Evolutionary conservation across 768 basidiomycete genomes (phyloP).

Genomic region (Collybiopsis luxurians): DNA sequence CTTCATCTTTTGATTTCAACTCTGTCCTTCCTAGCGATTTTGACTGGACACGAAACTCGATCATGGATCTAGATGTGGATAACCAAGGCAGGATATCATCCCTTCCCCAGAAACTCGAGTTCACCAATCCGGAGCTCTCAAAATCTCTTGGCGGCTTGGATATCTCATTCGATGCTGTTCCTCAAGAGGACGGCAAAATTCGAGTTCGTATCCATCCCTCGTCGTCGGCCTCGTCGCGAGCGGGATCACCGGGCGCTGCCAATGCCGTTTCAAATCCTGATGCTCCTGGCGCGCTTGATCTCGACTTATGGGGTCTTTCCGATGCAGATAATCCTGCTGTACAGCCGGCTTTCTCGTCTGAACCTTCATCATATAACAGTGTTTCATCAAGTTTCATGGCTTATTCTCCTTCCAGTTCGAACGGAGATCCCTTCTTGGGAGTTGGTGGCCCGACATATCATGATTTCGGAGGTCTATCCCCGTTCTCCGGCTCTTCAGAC

Average conservation of each 20-base stretch:
- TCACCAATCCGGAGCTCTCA: conserved; percentile 46
- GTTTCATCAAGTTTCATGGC: conserved; percentile 13
- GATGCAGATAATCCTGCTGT: neutral
- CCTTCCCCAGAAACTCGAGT: conserved; percentile 49
- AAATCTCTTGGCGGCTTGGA: conserved; percentile 52
- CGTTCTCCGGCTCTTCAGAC: conserved; percentile 3
- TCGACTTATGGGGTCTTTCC: conserved; percentile 5
- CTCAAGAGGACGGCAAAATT: conserved; percentile 66
- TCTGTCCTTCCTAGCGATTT: conserved; percentile 48
- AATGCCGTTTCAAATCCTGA: conserved; percentile 20
- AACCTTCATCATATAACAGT: conserved; percentile 7
- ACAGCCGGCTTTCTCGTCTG: conserved; percentile 21
- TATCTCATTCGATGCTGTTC: conserved; percentile 69
- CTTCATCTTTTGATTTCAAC: conserved; percentile 44
- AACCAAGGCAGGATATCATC: conserved; percentile 28
- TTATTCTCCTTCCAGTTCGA: conserved; percentile 29
- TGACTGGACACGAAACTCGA: conserved; percentile 48
- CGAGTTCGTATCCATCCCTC: conserved; percentile 71
- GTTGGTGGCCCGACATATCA: conserved; percentile 41
- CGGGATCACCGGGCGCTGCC: conserved; percentile 28
- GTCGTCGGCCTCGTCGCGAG: conserved; percentile 41
- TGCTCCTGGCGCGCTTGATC: conserved; percentile 1
- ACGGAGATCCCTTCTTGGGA: conserved; percentile 59
- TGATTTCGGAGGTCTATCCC: conserved; percentile 14
- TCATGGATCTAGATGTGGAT: conserved; percentile 49